Percentiles rank a stretch among this genome's conserved stretches.
phyloP scores from a whole-genome alignment of 306 rosid genomes.

The Adenanthera pavonina region DNA sequence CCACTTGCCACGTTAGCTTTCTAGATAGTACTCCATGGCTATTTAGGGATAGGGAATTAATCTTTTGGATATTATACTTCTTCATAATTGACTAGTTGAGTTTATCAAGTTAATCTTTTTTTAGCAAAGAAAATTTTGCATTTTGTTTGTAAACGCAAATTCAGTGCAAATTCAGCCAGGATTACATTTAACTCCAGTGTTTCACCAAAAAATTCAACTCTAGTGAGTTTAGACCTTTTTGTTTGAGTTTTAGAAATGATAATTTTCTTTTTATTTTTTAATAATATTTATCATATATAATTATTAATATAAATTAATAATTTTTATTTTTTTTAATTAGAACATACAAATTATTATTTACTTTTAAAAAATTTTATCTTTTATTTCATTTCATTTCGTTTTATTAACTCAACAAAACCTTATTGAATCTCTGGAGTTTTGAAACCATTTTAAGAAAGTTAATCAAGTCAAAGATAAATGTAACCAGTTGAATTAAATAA shows the following conservation, averaged over 20 bases:
- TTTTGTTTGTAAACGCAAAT: background rate
- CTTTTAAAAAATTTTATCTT: background rate
- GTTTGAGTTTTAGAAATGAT: too few species aligned
- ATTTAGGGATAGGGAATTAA: background rate
- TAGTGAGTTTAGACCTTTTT: too few species aligned
- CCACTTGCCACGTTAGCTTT: background rate
- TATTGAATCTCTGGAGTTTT: background rate
- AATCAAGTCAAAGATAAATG: too few species aligned
- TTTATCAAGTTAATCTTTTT: background rate
- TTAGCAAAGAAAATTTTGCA: background rate
- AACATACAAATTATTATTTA: background rate
- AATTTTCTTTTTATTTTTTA: too few species aligned
- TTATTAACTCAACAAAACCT: background rate
- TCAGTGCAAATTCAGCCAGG: background rate
- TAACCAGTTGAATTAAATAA: too few species aligned
- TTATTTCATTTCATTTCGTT: background rate
- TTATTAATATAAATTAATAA: too few species aligned
- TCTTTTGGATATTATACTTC: background rate
- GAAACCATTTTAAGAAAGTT: background rate
- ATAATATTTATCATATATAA: too few species aligned
- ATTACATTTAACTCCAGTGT: background rate
- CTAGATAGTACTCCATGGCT: background rate
- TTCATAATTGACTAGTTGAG: background rate
- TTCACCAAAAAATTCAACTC: too few species aligned
- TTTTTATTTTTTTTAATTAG: too few species aligned